Percentiles rank a stretch among this genome's conserved stretches.
Conservation (phyloP, 257 asterid species). For the Penstemon davidsonii region DNA sequence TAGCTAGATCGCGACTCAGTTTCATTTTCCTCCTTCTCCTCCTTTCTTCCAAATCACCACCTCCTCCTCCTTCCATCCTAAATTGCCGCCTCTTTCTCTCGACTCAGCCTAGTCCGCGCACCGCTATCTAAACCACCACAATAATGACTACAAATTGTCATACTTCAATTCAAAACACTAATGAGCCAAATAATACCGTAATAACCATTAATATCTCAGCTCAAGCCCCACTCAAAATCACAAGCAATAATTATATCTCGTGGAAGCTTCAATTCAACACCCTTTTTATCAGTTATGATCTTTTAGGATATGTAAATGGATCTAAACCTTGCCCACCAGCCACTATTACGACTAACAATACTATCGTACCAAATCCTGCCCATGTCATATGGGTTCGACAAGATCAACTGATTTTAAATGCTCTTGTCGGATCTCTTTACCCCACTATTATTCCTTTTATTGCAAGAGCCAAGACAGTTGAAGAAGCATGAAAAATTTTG, state of each 20-base stretch:
- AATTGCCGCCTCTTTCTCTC: too few relatives aligned
- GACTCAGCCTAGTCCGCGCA: too few relatives aligned
- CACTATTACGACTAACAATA: not conserved
- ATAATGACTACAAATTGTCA: too few relatives aligned
- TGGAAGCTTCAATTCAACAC: constrained; percentile 16
- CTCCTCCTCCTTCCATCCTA: too few relatives aligned
- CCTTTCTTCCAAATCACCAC: too few relatives aligned
- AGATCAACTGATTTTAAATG: constrained; percentile 11
- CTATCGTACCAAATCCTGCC: not conserved
- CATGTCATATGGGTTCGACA: constrained; percentile 2
- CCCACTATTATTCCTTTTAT: not conserved
- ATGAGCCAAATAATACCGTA: too few relatives aligned
- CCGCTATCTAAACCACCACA: too few relatives aligned
- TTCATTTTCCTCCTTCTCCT: too few relatives aligned
- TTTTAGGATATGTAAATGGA: constrained; percentile 1
- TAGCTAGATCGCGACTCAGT: too few relatives aligned
- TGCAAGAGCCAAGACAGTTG: not conserved
- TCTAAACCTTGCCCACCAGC: not conserved
- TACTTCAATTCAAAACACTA: too few relatives aligned
- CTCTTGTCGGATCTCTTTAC: constrained; percentile 1
- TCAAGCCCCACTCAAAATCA: too few relatives aligned
- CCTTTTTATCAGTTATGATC: constrained; percentile 6
- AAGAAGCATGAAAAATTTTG: not conserved
- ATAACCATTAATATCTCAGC: too few relatives aligned
- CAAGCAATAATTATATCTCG: not conserved